These are phyloP conservation scores for Aspergillus novofumigatus DNA, from an alignment of 2,329 filamentous ascomycete genomes.

Conservation along the genomic window DNA sequence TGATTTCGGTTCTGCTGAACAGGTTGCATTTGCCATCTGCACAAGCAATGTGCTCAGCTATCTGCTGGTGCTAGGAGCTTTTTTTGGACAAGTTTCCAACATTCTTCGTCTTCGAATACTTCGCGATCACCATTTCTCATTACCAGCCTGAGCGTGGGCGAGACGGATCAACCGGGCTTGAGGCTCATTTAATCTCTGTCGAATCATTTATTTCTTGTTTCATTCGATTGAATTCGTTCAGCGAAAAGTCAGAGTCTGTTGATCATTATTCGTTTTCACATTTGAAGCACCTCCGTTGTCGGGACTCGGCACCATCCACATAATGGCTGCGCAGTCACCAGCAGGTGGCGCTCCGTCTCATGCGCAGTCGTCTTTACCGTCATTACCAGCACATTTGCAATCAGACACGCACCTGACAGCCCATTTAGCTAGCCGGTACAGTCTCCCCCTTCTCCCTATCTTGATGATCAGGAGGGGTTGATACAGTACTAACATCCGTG, in stretches of 20 bases:
- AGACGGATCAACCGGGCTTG: not conserved
- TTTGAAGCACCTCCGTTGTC: conserved; percentile 4
- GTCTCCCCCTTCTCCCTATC: not conserved
- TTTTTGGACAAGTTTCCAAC: conserved; percentile 5
- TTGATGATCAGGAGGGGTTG: not conserved
- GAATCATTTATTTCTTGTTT: not conserved
- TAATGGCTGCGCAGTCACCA: conserved; percentile 38
- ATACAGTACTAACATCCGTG: conserved; percentile 4
- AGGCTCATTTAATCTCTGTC: not conserved
- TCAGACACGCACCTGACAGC: conserved; percentile 50
- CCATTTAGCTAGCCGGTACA: conserved; percentile 48
- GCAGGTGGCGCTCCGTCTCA: conserved; percentile 55
- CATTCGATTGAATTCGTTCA: not conserved
- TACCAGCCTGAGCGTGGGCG: conserved; percentile 1
- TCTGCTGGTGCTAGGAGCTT: conserved; percentile 9
- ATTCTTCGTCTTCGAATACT: conserved; percentile 8
- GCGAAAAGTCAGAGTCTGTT: not conserved
- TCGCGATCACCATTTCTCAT: not conserved
- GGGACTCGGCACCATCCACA: conserved; percentile 12
- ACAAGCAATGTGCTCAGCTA: conserved; percentile 12
- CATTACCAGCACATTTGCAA: conserved; percentile 68
- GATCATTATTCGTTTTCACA: not conserved
- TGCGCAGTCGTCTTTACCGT: conserved; percentile 77
- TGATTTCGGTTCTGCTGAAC: not conserved
- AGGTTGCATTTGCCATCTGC: conserved; percentile 1